A percentile compares a stretch with the other conserved stretches of the same genome.
phyloP scores from a whole-genome alignment of 2,329 filamentous ascomycete genomes.

The Mariannaea elegans region DNA sequence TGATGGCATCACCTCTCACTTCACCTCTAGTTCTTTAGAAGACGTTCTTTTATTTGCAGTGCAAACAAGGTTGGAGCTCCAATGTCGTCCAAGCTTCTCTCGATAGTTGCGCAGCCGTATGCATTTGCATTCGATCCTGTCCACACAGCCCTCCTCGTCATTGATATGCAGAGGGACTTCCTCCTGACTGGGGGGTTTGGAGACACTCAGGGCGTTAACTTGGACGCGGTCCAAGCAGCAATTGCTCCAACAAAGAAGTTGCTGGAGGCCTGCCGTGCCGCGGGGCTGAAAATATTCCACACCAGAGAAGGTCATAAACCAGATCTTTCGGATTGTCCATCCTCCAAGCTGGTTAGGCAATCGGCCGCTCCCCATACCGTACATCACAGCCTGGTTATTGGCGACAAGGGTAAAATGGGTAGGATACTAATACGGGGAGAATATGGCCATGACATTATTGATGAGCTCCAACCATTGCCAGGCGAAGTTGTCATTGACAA shows the following conservation, averaged over 20 bases:
- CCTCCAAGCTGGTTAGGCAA: slow-evolving; percentile 59
- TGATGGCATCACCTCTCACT: neutral
- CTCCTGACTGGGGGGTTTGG: slow-evolving; percentile 58
- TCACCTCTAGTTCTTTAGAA: neutral
- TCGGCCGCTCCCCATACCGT: slow-evolving; percentile 53
- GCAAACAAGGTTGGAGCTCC: neutral
- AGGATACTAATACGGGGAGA: slow-evolving; percentile 61
- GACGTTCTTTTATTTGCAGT: neutral
- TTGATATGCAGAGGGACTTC: slow-evolving; percentile 66
- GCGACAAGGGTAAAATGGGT: slow-evolving; percentile 62
- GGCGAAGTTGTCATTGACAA: slow-evolving; percentile 66
- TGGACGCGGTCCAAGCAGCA: slow-evolving; percentile 43
- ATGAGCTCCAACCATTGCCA: slow-evolving; percentile 59
- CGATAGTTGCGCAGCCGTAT: slow-evolving; percentile 32
- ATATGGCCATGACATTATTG: slow-evolving; percentile 63
- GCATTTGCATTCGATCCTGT: slow-evolving; percentile 46
- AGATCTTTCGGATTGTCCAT: slow-evolving; percentile 61
- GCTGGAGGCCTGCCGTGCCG: slow-evolving; percentile 12
- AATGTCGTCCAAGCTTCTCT: neutral
- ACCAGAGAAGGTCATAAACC: slow-evolving; percentile 62
- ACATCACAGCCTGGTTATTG: slow-evolving; percentile 52
- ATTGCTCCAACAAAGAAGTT: slow-evolving; percentile 49
- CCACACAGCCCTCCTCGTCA: slow-evolving; percentile 60
- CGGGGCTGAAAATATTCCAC: slow-evolving; percentile 54
- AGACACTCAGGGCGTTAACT: slow-evolving; percentile 54